Conservation (phyloP, 768 basidiomycete species). For the Suillus variegatus region DNA sequence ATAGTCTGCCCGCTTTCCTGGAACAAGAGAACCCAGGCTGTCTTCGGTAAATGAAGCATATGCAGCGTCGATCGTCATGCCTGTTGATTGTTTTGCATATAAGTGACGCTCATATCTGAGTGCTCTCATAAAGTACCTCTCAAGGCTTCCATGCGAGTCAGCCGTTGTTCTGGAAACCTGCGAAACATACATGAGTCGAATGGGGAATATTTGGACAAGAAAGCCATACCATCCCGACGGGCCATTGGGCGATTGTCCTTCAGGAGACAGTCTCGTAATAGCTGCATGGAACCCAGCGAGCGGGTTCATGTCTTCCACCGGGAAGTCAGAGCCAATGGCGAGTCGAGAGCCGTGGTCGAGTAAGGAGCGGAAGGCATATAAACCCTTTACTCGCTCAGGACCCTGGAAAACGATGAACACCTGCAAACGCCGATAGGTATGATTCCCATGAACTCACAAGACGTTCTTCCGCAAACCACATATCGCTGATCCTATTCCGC, state of each 20-base stretch:
- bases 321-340: conserved; percentile 86
- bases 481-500: conserved; percentile 66
- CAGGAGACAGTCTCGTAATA: conserved; percentile 67
- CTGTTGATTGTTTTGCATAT: conserved; percentile 34
- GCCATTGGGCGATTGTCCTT: conserved; percentile 81
- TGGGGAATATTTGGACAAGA: background rate
- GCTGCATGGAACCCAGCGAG: conserved; percentile 88
- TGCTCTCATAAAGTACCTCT: conserved; percentile 45
- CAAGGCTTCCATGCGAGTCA: conserved; percentile 77
- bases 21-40: conserved; percentile 70
- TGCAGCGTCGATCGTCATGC: conserved; percentile 87
- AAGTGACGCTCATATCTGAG: background rate
- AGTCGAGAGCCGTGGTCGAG: conserved; percentile 66
- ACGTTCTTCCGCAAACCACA: conserved; percentile 87
- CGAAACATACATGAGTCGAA: background rate
- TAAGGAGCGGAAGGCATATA: conserved; percentile 86
- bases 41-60: conserved; percentile 84
- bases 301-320: conserved; percentile 87
- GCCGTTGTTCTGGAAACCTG: conserved; percentile 82
- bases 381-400: conserved; percentile 75
- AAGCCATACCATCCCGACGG: conserved; percentile 71
- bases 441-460: conserved; percentile 47
- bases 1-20: conserved; percentile 84
- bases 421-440: background rate
- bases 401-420: conserved; percentile 47